Evolutionary conservation across 192 early-diverging fungal genomes (phyloP), one percentile per base, ranked within the genome.

Genomic region (Umbelopsis vinacea): DNA sequence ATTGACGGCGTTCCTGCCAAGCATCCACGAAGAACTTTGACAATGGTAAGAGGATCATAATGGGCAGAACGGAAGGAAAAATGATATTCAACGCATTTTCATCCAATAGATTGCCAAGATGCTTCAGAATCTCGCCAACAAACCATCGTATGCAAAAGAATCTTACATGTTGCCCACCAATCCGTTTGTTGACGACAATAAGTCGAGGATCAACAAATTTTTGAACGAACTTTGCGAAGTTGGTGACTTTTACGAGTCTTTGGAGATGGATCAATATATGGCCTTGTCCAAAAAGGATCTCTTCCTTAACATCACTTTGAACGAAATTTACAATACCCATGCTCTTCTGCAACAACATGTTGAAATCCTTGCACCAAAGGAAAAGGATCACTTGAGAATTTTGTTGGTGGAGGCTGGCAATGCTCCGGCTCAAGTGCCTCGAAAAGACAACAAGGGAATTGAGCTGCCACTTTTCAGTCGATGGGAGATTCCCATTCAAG

Each of bases 261-360:
- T 97, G 79, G 95, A 97, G 87, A 97, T 97, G 96, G 96, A 97
- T 76, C 96, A 97, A 82, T 96, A 97, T 73, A 92, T 96, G 76
- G 94, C 95, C 5, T 75, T 97, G 52, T 96, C 95, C 7, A 95
- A 95, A 70, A 94, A 93, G 77, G 92, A 97, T 69, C 89, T 96
- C 45, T 75, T 89, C 52, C 82, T 97, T 23, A 90, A 92, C 76
- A 96, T 97, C 52, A 93, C 93, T 23, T 82, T 96, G 24, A 97
- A 97, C 76, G 96, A 97, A 87, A 89, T 97, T 66, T 95, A 93
- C 83, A 95, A 92, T 75, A 97, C 94, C 21, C 96, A 96, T 52
- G 77, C 86, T 15, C 77, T 97, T 33, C 82, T 97, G 72, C 71
- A 88, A 12, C 93, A 95, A 77, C 95, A 96, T 69, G 70, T 89